phyloP scores from a whole-genome alignment of 306 rosid genomes.

The Vigna trinervia region DNA sequence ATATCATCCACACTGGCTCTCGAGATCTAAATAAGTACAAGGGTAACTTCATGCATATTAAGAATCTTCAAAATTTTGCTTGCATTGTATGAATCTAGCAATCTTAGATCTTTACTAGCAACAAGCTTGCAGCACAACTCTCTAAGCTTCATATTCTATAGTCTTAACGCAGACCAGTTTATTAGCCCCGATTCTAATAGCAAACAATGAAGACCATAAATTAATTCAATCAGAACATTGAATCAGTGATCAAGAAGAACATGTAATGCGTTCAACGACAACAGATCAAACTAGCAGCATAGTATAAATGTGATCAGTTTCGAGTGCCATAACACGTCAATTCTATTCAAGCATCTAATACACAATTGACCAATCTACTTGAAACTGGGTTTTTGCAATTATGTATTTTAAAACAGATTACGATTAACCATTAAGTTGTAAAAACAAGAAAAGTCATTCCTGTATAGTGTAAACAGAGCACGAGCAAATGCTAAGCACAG shows the following conservation, averaged over 20 bases:
- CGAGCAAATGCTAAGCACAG: constrained; percentile 13
- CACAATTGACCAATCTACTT: neutral
- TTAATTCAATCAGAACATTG: constrained; percentile 15
- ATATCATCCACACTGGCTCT: constrained; percentile 64
- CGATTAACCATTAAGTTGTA: constrained; percentile 1
- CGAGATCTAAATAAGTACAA: constrained; percentile 62
- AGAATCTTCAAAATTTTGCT: constrained; percentile 62
- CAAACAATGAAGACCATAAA: constrained; percentile 32
- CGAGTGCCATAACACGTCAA: constrained; percentile 17
- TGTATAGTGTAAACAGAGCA: constrained; percentile 1
- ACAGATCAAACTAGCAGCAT: constrained; percentile 10
- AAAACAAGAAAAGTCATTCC: constrained; percentile 7
- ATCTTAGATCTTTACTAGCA: constrained; percentile 56
- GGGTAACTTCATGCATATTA: constrained; percentile 60
- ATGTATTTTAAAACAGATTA: neutral
- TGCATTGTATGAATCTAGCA: constrained; percentile 53
- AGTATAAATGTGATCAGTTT: constrained; percentile 30
- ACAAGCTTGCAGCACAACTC: constrained; percentile 56
- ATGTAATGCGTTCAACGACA: neutral
- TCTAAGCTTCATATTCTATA: constrained; percentile 62
- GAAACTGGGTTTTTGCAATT: neutral
- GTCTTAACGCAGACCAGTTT: constrained; percentile 55
- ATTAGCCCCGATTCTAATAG: constrained; percentile 61
- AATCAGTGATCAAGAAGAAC: constrained; percentile 18
- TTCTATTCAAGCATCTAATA: constrained; percentile 28